phyloP scores from a whole-genome alignment of 208 protist genomes.

The Porcisia deanei region DNA sequence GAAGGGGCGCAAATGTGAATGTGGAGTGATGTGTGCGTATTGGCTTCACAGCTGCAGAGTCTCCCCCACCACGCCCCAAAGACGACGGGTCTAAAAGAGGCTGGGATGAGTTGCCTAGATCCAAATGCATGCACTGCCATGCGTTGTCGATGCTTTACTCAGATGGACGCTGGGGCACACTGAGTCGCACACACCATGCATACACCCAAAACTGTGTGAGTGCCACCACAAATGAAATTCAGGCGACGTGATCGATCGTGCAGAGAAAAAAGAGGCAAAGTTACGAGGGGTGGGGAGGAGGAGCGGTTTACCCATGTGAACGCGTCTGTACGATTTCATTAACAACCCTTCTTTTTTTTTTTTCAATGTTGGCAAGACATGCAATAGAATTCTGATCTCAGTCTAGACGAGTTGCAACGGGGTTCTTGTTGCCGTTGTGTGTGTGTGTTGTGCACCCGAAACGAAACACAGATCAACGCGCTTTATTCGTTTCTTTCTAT shows the following conservation, averaged over 20 bases:
- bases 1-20: no score
- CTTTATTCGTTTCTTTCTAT: no score
- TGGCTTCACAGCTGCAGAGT: no score
- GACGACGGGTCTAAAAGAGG: not conserved
- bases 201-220: not conserved
- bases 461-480: not conserved
- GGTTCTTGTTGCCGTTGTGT: not conserved
- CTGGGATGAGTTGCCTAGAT: not conserved
- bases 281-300: not conserved
- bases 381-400: no score
- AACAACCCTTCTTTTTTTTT: no score
- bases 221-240: not conserved
- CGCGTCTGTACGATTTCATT: no score
- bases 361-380: no score
- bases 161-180: not conserved
- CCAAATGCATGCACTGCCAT: not conserved
- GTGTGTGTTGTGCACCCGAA: not conserved
- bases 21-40: no score
- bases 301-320: not conserved
- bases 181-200: not conserved
- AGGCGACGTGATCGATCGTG: not conserved
- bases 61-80: no score
- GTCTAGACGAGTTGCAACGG: no score
- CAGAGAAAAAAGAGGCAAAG: not conserved
- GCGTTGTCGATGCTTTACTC: not conserved